These are phyloP conservation scores for Tuber indicum DNA, from an alignment of 495 filamentous ascomycete species.

Conservation along the genomic window DNA sequence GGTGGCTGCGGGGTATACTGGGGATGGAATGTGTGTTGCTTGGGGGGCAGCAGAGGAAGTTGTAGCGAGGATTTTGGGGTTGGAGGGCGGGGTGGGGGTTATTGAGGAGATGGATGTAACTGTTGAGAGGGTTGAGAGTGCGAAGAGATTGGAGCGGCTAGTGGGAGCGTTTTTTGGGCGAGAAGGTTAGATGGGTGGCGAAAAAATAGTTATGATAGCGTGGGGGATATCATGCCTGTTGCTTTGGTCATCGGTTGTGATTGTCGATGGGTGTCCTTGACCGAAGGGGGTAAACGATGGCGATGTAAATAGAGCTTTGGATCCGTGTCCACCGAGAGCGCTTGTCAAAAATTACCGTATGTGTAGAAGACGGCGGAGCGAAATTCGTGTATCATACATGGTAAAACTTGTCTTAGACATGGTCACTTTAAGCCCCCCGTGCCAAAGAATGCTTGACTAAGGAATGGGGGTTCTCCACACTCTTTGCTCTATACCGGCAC, in stretches of 20 bases:
- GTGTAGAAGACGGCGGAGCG: no score
- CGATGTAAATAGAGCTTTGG: no score
- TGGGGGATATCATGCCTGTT: not conserved
- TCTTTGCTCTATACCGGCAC: no score
- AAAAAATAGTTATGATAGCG: not conserved
- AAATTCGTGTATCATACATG: no score
- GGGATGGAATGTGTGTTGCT: slow-evolving; percentile 49
- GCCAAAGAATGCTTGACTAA: no score
- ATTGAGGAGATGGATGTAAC: slow-evolving; percentile 39
- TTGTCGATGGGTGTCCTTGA: not conserved
- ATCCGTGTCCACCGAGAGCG: no score
- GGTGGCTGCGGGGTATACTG: slow-evolving; percentile 48
- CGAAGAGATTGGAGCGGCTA: slow-evolving; percentile 18
- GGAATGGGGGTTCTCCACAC: no score
- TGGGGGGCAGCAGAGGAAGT: slow-evolving; percentile 48
- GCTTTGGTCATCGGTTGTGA: not conserved
- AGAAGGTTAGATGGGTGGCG: not conserved
- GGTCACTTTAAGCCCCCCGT: no score
- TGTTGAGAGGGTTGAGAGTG: slow-evolving; percentile 34
- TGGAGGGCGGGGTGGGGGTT: slow-evolving; percentile 40
- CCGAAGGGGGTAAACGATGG: no score
- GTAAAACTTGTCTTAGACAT: no score
- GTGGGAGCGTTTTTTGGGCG: slow-evolving; percentile 18
- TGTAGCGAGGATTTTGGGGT: slow-evolving; percentile 44
- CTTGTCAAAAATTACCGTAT: no score